Evolutionary conservation across 1,284 basidiomycete species (phyloP).

Genomic region (Volvariella volvacea): DNA sequence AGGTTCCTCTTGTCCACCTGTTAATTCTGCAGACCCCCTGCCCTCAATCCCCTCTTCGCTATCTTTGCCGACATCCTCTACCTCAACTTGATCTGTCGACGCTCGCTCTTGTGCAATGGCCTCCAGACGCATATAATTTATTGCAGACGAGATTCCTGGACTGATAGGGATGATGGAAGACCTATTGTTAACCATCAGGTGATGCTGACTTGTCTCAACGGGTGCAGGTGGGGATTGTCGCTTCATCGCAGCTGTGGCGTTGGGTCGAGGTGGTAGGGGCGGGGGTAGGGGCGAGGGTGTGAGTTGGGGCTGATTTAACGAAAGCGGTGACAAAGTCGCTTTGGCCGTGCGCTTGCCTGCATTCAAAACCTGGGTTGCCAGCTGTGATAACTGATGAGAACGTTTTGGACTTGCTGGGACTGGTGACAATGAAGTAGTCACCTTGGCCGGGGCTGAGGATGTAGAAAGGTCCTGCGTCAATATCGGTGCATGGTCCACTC

Average conservation of each 20-base stretch:
- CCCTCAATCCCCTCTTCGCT: too few species aligned
- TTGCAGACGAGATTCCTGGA: constrained; percentile 40
- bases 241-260: not conserved
- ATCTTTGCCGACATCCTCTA: too few species aligned
- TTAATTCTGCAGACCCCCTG: too few species aligned
- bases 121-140: constrained; percentile 32
- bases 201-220: not conserved
- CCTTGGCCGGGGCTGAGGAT: not conserved
- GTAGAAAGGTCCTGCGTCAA: not conserved
- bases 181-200: constrained; percentile 15
- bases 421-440: not conserved
- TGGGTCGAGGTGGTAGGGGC: constrained; percentile 14
- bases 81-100: constrained; percentile 10
- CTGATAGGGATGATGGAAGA: constrained; percentile 40
- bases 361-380: not conserved
- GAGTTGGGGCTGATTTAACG: not conserved
- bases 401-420: not conserved
- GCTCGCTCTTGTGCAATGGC: constrained; percentile 16
- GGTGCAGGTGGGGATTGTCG: not conserved
- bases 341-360: constrained; percentile 1
- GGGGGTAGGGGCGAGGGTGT: constrained; percentile 12
- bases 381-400: not conserved
- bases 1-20: too few species aligned
- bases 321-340: constrained; percentile 1
- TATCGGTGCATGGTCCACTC: not conserved